These are phyloP conservation scores for Fremontodendron californicum DNA, from an alignment of 345 rosid genomes.

Conservation along the genomic window DNA sequence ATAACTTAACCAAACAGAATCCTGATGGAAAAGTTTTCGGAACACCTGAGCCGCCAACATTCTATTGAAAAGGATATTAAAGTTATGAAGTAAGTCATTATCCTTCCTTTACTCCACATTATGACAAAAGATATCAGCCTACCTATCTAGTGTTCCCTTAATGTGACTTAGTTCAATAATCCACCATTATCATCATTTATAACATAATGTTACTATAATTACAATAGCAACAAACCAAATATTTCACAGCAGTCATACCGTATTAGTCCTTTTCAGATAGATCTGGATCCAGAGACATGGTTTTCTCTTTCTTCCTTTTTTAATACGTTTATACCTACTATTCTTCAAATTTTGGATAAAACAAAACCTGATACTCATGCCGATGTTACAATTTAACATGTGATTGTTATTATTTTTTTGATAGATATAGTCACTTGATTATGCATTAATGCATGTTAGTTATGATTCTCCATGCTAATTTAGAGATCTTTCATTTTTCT, in stretches of 20 bases:
- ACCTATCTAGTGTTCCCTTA: not conserved
- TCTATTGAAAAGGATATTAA: not conserved
- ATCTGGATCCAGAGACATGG: conserved; percentile 8
- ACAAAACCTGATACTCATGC: conserved; percentile 1
- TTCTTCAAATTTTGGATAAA: not conserved
- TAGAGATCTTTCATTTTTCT: not conserved
- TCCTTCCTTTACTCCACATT: not conserved
- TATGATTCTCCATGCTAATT: not conserved
- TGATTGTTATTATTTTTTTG: not conserved
- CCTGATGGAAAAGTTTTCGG: not conserved
- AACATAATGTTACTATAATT: not conserved
- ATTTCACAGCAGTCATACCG: not conserved
- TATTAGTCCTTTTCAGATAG: conserved; percentile 7
- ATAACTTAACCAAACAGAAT: not conserved
- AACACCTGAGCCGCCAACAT: not conserved
- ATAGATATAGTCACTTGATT: not conserved
- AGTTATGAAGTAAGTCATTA: not conserved
- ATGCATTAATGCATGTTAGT: not conserved
- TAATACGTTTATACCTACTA: not conserved
- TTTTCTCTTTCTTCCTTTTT: not conserved
- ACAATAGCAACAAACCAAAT: not conserved
- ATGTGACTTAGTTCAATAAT: not conserved
- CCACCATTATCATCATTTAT: not conserved
- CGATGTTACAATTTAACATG: not conserved
- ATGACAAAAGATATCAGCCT: not conserved